A percentile compares a stretch with the other conserved stretches of the same genome.
Conservation (phyloP, 805 yeast genomes). For the Cyberlindnera nakhonratchasimensis region DNA sequence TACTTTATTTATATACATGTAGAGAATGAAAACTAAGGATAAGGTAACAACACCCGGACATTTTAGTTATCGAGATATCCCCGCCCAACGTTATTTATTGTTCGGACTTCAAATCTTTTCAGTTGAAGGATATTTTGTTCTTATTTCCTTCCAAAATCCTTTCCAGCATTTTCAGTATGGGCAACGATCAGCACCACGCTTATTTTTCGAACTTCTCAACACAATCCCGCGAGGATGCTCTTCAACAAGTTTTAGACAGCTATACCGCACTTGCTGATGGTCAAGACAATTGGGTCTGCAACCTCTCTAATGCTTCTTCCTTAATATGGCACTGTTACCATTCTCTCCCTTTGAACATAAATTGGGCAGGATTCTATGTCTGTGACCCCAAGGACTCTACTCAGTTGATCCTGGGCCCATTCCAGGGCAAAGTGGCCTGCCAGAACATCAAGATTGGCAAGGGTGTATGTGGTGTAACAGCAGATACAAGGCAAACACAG, state of each 20-base stretch:
- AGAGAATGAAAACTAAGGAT: no score
- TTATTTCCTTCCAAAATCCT: no score
- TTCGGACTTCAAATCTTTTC: no score
- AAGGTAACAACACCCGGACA: no score
- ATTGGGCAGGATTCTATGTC: conserved; percentile 94
- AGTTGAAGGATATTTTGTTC: no score
- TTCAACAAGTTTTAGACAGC: conserved; percentile 55
- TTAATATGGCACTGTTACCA: conserved; percentile 85
- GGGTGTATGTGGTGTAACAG: conserved; percentile 94
- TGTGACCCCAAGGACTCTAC: conserved; percentile 29
- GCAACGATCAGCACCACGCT: conserved; percentile 56
- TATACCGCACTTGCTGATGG: conserved; percentile 62
- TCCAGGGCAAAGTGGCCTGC: conserved; percentile 96
- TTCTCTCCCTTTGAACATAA: conserved; percentile 53
- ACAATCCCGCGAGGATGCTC: conserved; percentile 45
- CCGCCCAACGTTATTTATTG: no score
- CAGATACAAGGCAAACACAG: conserved; percentile 54
- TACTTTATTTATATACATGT: no score
- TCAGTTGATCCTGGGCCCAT: conserved; percentile 80
- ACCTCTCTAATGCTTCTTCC: conserved; percentile 82
- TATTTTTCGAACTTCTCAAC: conserved; percentile 57
- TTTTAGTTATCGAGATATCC: no score
- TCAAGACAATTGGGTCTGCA: conserved; percentile 83
- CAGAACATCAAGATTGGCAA: conserved; percentile 72
- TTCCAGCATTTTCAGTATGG: no score